A percentile compares a stretch with the other conserved stretches of the same genome.
Evolutionary conservation across 139 green algal species (phyloP).

Genomic region (Monoraphidium neglectum): DNA sequence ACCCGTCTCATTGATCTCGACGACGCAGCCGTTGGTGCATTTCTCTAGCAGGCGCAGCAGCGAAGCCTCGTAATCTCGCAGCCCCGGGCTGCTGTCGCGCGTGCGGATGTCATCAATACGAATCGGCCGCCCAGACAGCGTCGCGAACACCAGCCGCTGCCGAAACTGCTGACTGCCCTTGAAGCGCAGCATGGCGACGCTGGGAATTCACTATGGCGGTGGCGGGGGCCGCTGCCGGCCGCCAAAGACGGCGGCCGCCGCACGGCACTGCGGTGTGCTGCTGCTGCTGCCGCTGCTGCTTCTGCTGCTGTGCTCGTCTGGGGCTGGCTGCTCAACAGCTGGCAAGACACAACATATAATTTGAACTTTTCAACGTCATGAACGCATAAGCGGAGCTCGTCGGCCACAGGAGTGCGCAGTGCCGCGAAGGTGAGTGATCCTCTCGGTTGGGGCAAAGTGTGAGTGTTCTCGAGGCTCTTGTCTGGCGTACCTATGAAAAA

Average conservation of each 20-base stretch:
- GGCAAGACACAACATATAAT: no score
- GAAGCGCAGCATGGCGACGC: slow-evolving; percentile 67
- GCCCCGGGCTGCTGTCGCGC: slow-evolving; percentile 74
- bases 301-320: not conserved
- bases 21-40: slow-evolving; percentile 89
- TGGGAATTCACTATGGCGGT: no score
- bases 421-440: no score
- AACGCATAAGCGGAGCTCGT: no score
- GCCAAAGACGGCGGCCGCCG: not conserved
- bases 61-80: slow-evolving; percentile 88
- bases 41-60: slow-evolving; percentile 97
- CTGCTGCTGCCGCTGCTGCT: not conserved
- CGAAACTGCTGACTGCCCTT: slow-evolving; percentile 78
- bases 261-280: not conserved
- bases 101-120: slow-evolving; percentile 92
- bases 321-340: no score
- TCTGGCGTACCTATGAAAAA: no score
- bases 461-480: no score
- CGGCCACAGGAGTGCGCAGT: no score
- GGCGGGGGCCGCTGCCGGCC: not conserved
- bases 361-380: no score
- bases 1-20: slow-evolving; percentile 99
- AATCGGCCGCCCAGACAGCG: slow-evolving; percentile 75
- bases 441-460: no score
- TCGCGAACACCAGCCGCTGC: slow-evolving; percentile 83